These are phyloP conservation scores for Hanseniaspora clermontiae DNA, from an alignment of 805 yeast species.

Conservation along the genomic window DNA sequence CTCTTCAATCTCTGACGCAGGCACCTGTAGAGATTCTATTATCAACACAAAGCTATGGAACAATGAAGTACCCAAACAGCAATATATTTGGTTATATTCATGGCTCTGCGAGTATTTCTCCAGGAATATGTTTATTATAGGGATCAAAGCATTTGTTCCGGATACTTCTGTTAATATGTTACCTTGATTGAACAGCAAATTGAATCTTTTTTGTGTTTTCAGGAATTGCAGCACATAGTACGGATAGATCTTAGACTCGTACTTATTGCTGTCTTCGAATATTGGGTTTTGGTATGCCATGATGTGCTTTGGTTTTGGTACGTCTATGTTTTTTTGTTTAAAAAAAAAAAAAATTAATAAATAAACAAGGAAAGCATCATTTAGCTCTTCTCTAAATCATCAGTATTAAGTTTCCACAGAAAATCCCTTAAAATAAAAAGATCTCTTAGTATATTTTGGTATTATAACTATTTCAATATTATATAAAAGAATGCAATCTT, in stretches of 20 bases:
- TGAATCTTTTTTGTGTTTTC: constrained; percentile 2
- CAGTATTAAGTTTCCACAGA: no score
- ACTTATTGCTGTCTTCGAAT: not conserved
- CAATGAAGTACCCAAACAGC: constrained; percentile 9
- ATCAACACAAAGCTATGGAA: constrained; percentile 9
- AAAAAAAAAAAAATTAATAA: no score
- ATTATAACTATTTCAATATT: not conserved
- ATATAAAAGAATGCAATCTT: not conserved
- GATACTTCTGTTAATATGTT: not conserved
- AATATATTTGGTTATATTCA: not conserved
- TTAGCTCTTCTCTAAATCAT: not conserved
- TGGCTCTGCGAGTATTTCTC: not conserved
- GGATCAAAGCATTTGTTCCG: constrained; percentile 5
- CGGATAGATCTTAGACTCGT: constrained; percentile 1
- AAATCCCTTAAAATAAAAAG: no score
- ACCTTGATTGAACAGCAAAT: constrained; percentile 5
- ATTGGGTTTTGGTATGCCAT: not conserved
- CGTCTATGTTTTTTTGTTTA: no score
- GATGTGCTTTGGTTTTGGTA: not conserved
- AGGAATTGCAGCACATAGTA: not conserved
- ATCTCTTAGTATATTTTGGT: no score
- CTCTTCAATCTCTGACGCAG: not conserved
- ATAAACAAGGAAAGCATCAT: no score
- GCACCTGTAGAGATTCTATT: not conserved
- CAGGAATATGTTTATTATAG: constrained; percentile 3